These are phyloP conservation scores for Diaporthe capsici DNA, from an alignment of 2,329 filamentous ascomycete species.

Conservation along the genomic window DNA sequence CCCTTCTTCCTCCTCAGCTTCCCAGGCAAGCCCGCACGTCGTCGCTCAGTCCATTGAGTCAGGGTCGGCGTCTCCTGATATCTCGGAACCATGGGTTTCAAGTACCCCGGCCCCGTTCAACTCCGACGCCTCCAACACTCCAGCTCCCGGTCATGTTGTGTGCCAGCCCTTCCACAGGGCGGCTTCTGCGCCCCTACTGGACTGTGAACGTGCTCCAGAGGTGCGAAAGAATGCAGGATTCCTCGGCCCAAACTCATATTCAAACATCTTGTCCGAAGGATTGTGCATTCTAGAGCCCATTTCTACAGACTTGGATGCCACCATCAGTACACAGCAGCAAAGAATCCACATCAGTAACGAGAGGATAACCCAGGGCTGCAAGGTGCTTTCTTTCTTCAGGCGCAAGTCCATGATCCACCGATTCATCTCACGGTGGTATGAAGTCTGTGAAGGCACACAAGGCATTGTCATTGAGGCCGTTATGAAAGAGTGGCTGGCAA, in stretches of 20 bases:
- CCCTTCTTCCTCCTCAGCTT: conserved; percentile 46
- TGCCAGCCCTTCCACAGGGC: conserved; percentile 46
- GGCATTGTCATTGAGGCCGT: conserved; percentile 48
- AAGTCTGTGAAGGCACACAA: conserved; percentile 48
- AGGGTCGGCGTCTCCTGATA: conserved; percentile 15
- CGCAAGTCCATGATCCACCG: conserved; percentile 48
- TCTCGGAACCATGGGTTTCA: not conserved
- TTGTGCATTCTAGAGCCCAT: conserved; percentile 47
- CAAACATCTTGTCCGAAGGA: conserved; percentile 51
- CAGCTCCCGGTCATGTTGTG: conserved; percentile 41
- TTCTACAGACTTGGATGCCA: conserved; percentile 45
- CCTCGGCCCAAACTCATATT: conserved; percentile 50
- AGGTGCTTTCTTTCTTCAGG: conserved; percentile 51
- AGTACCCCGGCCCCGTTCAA: conserved; percentile 18
- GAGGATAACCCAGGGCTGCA: conserved; percentile 50
- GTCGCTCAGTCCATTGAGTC: conserved; percentile 46
- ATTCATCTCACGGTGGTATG: conserved; percentile 49
- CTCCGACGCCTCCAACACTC: conserved; percentile 28
- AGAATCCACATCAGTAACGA: conserved; percentile 49
- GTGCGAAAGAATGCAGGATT: conserved; percentile 48
- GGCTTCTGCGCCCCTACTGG: conserved; percentile 50
- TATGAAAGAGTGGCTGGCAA: conserved; percentile 52
- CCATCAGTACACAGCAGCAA: conserved; percentile 42
- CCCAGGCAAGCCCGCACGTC: conserved; percentile 42
- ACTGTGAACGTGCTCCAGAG: conserved; percentile 43